phyloP scores from a whole-genome alignment of 2,329 filamentous ascomycete species.

The Drechslerella coelobrocha region DNA sequence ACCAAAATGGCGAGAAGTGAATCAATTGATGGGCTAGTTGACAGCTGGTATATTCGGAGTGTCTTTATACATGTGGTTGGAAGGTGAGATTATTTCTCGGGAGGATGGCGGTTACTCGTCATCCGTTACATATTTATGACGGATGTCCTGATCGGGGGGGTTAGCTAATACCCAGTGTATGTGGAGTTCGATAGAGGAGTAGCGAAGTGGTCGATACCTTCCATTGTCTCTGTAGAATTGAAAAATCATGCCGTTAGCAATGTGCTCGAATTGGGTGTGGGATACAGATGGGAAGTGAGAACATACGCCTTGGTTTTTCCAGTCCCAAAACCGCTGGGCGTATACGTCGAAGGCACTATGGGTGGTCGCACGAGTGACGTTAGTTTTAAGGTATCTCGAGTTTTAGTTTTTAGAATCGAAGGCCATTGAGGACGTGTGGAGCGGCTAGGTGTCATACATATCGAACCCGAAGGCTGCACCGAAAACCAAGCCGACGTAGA shows the following conservation, averaged over 20 bases:
- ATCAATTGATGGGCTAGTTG: not conserved
- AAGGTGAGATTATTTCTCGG: not conserved
- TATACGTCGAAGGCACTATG: conserved; percentile 79
- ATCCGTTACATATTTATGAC: conserved; percentile 79
- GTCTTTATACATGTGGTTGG: not conserved
- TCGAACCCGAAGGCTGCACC: conserved; percentile 86
- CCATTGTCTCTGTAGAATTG: conserved; percentile 52
- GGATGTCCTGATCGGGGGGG: conserved; percentile 78
- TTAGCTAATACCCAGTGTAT: not conserved
- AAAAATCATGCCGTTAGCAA: conserved; percentile 15
- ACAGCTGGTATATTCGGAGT: not conserved
- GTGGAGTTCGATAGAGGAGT: not conserved
- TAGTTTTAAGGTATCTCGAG: conserved; percentile 49
- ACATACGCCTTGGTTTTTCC: conserved; percentile 88
- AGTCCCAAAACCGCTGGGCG: conserved; percentile 89
- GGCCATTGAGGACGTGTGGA: not conserved
- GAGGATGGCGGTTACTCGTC: conserved; percentile 56
- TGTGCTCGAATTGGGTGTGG: not conserved
- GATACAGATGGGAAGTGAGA: not conserved
- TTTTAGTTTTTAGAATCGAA: not conserved
- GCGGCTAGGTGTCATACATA: conserved; percentile 71
- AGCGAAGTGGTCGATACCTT: conserved; percentile 36
- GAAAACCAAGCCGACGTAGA: conserved; percentile 88
- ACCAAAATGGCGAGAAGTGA: not conserved
- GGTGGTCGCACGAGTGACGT: not conserved